A percentile compares a stretch with the other conserved stretches of the same genome.
Conservation (phyloP, 345 rosid species). For the Luvunga scandens region DNA sequence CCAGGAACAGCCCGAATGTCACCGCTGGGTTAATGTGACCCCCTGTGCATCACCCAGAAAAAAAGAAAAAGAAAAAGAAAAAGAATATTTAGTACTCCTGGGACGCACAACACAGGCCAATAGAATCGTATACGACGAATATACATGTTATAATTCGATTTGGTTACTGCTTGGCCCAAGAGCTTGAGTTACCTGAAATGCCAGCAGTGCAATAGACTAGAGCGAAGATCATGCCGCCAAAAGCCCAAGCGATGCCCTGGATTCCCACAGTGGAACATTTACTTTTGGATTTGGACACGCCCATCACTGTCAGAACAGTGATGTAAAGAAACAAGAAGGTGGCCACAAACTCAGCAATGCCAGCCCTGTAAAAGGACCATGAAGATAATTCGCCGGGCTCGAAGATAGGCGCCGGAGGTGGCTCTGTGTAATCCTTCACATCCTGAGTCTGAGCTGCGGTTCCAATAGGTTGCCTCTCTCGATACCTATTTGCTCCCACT, state of each 20-base stretch:
- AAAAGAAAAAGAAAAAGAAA: too few species aligned
- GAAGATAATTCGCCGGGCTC: slow-evolving; percentile 29
- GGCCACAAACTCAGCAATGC: slow-evolving; percentile 38
- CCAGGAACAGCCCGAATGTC: slow-evolving; percentile 44
- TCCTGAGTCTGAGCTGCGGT: slow-evolving; percentile 31
- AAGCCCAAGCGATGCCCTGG: slow-evolving; percentile 48
- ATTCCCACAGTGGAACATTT: slow-evolving; percentile 36
- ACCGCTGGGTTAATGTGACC: slow-evolving; percentile 53
- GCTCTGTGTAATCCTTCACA: slow-evolving; percentile 32
- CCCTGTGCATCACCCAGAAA: slow-evolving; percentile 26
- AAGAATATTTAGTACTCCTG: not conserved
- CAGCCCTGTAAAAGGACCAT: slow-evolving; percentile 39
- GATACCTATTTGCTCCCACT: slow-evolving; percentile 35
- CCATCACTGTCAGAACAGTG: slow-evolving; percentile 39
- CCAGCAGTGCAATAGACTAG: slow-evolving; percentile 46
- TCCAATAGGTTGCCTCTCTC: slow-evolving; percentile 37
- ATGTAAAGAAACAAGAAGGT: slow-evolving; percentile 38
- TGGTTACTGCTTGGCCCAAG: not conserved
- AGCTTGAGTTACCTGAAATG: slow-evolving; percentile 29
- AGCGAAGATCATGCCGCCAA: slow-evolving; percentile 47
- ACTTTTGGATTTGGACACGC: slow-evolving; percentile 29
- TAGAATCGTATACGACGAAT: too few species aligned
- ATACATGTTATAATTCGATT: too few species aligned
- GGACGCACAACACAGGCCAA: too few species aligned
- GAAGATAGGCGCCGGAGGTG: slow-evolving; percentile 33